Base-by-base conservation (phyloP, 2,329 filamentous ascomycete genomes). In the Pestalotiopsis fici region DNA sequence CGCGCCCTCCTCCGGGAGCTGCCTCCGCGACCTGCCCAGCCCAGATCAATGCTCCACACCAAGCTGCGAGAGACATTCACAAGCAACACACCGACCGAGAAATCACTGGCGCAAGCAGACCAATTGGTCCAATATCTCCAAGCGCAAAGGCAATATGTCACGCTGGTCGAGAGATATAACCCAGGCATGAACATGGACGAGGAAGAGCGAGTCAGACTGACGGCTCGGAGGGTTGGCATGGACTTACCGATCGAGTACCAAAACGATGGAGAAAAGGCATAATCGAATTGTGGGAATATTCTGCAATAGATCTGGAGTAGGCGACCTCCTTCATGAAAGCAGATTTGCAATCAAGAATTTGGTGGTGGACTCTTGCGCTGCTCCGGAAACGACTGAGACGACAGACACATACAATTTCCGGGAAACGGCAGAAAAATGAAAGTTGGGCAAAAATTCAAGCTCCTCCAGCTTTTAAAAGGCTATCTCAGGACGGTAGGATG, bases 111-210 rank as follows among this genome's bases (percentile, higher is more conserved):
- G 12, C 83, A 93, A 72, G 91, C 89, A n/a, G 89, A 93, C 70
- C 94, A 98, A 79, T 89, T 94, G 72, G 81, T 94, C 28, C 87
- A 89, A 67, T 98, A 97, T 78, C 86, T 96, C 23, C 88, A 89
- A 73, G 91, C 95, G n/a, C 96, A 99, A 83, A 86, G 95, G 64
- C 88, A 88, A 77, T 98, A 98, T 78, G 87, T 89, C 28, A 91
- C 89, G 18, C 82, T 98, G 56, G 79, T 98, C 47, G 95, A 98
- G 81, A 87, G 95, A 73, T 98, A 99, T 81, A 98, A 98, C 79
- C 94, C 94, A 0, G 94, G 95, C 21, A 93, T 97, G 89, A 88
- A 89, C 72, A 93, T 97, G 91, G 89, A 92, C 71, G 91, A 90
- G 77, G 90, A 97, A 80, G 95, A 98, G 83, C 86, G 93, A 69